phyloP scores from a whole-genome alignment of 345 rosid genomes.

The Cochlearia excelsa region DNA sequence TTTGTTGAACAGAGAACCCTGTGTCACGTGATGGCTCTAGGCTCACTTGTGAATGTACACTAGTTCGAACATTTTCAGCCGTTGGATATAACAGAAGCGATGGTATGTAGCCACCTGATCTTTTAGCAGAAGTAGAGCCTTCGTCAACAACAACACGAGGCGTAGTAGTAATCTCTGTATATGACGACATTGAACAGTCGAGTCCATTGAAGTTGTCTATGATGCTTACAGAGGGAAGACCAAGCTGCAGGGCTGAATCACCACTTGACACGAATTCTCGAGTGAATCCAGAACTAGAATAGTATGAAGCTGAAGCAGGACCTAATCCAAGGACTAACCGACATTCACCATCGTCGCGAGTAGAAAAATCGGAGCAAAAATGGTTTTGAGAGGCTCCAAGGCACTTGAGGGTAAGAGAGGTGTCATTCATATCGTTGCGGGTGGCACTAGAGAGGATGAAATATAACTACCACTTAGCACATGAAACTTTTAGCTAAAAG shows the following conservation, averaged over 20 bases:
- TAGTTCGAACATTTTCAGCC: conserved; percentile 39
- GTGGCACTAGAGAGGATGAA: conserved; percentile 31
- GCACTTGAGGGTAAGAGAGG: conserved; percentile 58
- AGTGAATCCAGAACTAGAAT: conserved; percentile 32
- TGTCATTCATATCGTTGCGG: conserved; percentile 52
- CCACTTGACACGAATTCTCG: conserved; percentile 40
- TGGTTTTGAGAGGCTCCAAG: conserved; percentile 35
- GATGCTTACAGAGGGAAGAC: conserved; percentile 49
- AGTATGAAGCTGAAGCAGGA: conserved; percentile 64
- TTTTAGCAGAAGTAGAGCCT: conserved; percentile 91
- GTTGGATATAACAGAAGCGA: conserved; percentile 68
- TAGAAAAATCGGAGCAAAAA: conserved; percentile 38
- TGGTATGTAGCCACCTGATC: conserved; percentile 90
- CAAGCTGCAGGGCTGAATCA: conserved; percentile 65
- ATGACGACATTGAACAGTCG: conserved; percentile 49
- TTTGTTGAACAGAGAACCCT: conserved; percentile 20
- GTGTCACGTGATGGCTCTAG: conserved; percentile 47
- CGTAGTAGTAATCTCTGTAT: conserved; percentile 37
- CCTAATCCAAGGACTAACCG: conserved; percentile 87
- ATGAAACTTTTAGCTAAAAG: conserved; percentile 30
- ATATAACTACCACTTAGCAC: conserved; percentile 23
- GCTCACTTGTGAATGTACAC: conserved; percentile 36
- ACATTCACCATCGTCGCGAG: conserved; percentile 65
- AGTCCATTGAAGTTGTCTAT: conserved; percentile 37
- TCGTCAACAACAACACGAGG: conserved; percentile 70